Base-by-base conservation (phyloP, 2,329 filamentous ascomycete species). In the Dothiorella sarmentorum region DNA sequence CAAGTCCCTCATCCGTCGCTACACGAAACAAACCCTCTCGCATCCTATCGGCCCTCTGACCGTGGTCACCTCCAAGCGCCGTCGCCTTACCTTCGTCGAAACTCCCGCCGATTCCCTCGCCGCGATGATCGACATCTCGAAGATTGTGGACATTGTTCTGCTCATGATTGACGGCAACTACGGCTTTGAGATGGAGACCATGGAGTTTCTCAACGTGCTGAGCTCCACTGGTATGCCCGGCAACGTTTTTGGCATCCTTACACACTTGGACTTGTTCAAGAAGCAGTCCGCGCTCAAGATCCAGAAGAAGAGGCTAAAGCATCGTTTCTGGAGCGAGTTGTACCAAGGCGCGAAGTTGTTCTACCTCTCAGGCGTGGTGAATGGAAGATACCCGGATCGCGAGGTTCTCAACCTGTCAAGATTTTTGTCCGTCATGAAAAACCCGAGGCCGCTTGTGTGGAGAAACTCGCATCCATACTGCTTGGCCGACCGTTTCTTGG, bases 101-200 rank as follows among this genome's bases (percentile, higher is more conserved):
- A 96, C 91, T 69, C 92, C 95, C n/a, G 93, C 83, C 62, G 84
- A 97, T 70, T 91, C 94, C 66, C 84, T 99, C 56, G 92, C 95
- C 62, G 89, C 90, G 64, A 97, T 97, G 90, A 92, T 99, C 63
- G 94, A 99, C 74, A 83, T 97, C 59, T 90, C 94, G 61, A 99
- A 99, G 76, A 90, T 99, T 42, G 94, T 95, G 17, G 94, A 99
- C 72, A 97, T 99, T 67, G 90, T 97, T 5, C 81, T 99, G 51
- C 82, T 99, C 59, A 94, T 99, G 90, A 99, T 99, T 66, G 94
- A 99, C 71, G 95, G 94, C 58, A 97, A 97, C 76, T 99, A 89
- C 69, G 95, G 94, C 13, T 99, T 99, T 70, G 94, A 99, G 76
- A 99, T 99, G 94, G 94, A 99, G 81, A 99, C 94, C 0, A 99